A percentile compares a stretch with the other conserved stretches of the same genome.
Conservation (phyloP, 441 rosid species). For the Gossypium laxum region DNA sequence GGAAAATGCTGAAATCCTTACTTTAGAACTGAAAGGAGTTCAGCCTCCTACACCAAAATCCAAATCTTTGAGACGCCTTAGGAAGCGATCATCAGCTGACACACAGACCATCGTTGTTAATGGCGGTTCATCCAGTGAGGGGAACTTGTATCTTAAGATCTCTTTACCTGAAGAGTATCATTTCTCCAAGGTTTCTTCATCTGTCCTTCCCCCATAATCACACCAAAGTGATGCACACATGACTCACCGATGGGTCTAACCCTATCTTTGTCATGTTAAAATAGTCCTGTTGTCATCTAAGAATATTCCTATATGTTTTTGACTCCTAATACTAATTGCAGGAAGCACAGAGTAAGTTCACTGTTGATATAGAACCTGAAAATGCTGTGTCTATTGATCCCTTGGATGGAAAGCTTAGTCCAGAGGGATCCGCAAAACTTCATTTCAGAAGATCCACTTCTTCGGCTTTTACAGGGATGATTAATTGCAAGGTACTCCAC, state of each 20-base stretch:
- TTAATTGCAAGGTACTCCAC: constrained; percentile 67
- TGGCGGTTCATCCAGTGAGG: constrained; percentile 52
- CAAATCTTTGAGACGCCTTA: constrained; percentile 57
- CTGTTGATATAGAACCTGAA: constrained; percentile 64
- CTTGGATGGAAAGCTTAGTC: constrained; percentile 54
- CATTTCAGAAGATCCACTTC: constrained; percentile 50
- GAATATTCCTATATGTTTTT: background rate
- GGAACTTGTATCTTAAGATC: constrained; percentile 51
- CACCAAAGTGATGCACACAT: background rate
- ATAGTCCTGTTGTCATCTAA: constrained; percentile 7
- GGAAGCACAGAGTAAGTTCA: constrained; percentile 82
- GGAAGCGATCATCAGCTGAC: constrained; percentile 65
- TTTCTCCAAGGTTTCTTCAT: constrained; percentile 65
- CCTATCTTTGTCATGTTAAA: background rate
- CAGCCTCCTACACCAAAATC: constrained; percentile 62
- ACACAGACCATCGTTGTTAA: constrained; percentile 46
- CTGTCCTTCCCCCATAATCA: background rate
- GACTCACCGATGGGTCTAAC: background rate
- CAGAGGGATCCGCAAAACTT: constrained; percentile 56
- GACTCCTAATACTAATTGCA: constrained; percentile 22
- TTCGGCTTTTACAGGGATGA: constrained; percentile 48
- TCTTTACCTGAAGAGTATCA: constrained; percentile 69
- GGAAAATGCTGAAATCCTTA: constrained; percentile 43
- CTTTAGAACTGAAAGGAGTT: constrained; percentile 79
- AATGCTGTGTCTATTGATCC: constrained; percentile 44